Evolutionary conservation across 176 grass and related monocot species (phyloP), one percentile per base, ranked within the genome.

Genomic region (Cocos nucifera): DNA sequence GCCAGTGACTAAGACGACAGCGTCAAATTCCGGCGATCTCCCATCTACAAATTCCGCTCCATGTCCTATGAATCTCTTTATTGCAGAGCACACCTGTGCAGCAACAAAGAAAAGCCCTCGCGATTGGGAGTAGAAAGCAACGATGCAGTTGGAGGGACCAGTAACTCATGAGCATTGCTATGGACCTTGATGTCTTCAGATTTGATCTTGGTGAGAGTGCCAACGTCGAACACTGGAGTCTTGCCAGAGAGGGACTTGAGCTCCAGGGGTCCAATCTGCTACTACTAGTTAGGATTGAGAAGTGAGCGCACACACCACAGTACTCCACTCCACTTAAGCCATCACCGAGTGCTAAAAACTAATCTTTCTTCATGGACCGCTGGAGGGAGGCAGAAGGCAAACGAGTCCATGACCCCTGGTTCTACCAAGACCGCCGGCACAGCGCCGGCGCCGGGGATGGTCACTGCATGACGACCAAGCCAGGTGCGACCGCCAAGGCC

Each of bases 161-260:
- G 35, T 12, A 44, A 44, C 35, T 44, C 35, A 44, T 44, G 35
- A 44, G 35, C 35, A 22, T 58, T 14, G 20, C 19, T 9, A 61
- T 16, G 54, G 49, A 97, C 92, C 74, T 80, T 64, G n/a, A 97
- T 83, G 56, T 85, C 57, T 49, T 84, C 87, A 6, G 92, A 85
- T 56, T 85, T 97, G 27, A 97, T 97, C 58, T 75, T 87, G 2
- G 69, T 24, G 17, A 97, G 61, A 2, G 92, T 80, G n/a, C 92
- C 92, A 0, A 91, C 92, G 54, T 97, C 92, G 4, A 97, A 84
- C 5, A 97, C 92, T 0, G 92, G 92, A 0, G 87, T 91, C 70
- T 97, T 97, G 29, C 92, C 92, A 0, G 32, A 83, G 3, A 85
- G 50, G 4, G 35, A 29, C 56, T 97, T 97, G 4, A 85, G 70